These are phyloP conservation scores for Lichtheimia corymbifera DNA, from an alignment of 371 early-diverging fungal genomes.

Conservation along the genomic window DNA sequence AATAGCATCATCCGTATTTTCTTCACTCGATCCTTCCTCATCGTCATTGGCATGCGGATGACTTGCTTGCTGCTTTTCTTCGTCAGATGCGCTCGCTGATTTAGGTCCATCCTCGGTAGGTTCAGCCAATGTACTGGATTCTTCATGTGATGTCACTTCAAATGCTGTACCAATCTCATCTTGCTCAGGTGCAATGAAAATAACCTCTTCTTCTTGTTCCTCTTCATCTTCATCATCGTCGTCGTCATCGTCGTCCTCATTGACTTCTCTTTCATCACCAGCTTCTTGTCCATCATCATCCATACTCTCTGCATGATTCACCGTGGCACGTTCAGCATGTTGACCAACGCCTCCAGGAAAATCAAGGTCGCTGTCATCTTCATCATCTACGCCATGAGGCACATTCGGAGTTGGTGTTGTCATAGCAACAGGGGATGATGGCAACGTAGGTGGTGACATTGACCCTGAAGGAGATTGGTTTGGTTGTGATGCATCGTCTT, in stretches of 20 bases:
- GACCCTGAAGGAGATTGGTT: too few species aligned
- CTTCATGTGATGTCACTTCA: constrained; percentile 33
- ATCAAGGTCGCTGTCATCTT: not conserved
- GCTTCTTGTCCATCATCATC: constrained; percentile 23
- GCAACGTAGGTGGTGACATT: too few species aligned
- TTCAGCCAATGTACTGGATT: constrained; percentile 9
- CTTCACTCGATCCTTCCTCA: constrained; percentile 43
- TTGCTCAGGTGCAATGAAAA: constrained; percentile 36
- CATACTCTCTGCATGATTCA: constrained; percentile 17
- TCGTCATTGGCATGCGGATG: constrained; percentile 19
- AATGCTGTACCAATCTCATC: constrained; percentile 30
- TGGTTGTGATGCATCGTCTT: not conserved
- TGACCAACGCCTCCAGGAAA: not conserved
- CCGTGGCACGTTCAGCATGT: constrained; percentile 1
- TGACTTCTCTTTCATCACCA: constrained; percentile 20
- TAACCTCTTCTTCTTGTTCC: constrained; percentile 44
- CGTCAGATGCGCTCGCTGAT: constrained; percentile 27
- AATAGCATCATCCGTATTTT: constrained; percentile 42
- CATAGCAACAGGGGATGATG: not conserved
- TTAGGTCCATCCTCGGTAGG: constrained; percentile 16
- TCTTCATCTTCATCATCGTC: constrained; percentile 29
- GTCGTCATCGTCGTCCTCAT: constrained; percentile 34
- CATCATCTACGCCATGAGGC: not conserved
- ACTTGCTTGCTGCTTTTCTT: constrained; percentile 19
- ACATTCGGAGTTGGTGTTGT: not conserved